Base-by-base conservation (phyloP, 2,329 filamentous ascomycete species). In the Trichoderma harzianum region DNA sequence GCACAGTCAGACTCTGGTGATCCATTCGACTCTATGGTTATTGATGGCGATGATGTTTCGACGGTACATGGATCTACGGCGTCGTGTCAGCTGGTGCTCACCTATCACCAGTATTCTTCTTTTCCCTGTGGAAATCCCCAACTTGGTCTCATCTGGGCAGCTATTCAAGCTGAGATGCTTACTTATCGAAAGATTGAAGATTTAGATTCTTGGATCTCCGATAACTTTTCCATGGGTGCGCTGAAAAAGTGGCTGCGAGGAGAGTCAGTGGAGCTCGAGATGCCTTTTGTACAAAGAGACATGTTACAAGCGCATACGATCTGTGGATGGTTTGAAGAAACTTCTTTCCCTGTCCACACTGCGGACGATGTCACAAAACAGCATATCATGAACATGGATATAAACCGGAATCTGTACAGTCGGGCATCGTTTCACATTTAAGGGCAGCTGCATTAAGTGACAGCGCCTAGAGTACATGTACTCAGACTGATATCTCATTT, bases 281-380 rank as follows among this genome's bases (percentile, higher is more conserved):
- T 47, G n/a, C n/a, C n/a, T 51, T 12, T 51, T 1, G n/a, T 21
- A 2, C n/a, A 51, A 51, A 21, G 1, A 11, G 18, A 21, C 3
- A 47, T n/a, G n/a, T 0, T 47, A 4, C 3, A 5, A n/a, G 3
- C 0, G 8, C 43, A 51, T 11, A 12, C n/a, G 0, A 11, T 21
- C 10, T 51, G 10, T 11, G 43, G 43, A 21, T 12, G n/a, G 43
- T 21, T 51, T 11, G 4, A 21, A 7, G 7, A 1, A 5, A 0
- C 1, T 0, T 21, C 43, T 10, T 21, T 47, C 18, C 18, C 39
- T 7, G 1, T 43, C 5, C 5, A 7, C 6, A n/a, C 39, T n/a
- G 39, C 36, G 36, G 36, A 43, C 1, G 7, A 43, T 18, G 16
- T 8, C 36, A 18, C 16, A 7, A 18, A 3, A 1, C 36, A 43